Evolutionary conservation across 495 filamentous ascomycete species (phyloP).

Genomic region (Penicillium parvum): DNA sequence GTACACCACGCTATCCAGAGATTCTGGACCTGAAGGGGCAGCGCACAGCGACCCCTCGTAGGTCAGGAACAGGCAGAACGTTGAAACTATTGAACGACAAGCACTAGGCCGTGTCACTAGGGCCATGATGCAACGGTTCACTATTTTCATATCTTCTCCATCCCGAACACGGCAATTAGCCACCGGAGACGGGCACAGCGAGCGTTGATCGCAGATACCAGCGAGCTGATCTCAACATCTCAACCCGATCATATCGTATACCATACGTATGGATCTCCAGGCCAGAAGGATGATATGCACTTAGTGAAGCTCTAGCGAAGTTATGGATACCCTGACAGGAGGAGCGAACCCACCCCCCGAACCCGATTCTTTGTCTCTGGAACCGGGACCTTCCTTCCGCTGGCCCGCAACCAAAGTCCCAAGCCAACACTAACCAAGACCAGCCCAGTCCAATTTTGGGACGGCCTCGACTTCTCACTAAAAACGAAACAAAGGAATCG

Average conservation of each 20-base stretch:
- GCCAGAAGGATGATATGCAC: conserved; percentile 1
- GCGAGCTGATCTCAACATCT: too few species aligned
- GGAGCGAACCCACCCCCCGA: background rate
- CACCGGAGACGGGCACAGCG: too few species aligned
- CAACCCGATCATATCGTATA: too few species aligned
- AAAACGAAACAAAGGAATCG: conserved; percentile 13
- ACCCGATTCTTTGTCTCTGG: conserved; percentile 10
- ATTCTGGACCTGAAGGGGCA: conserved; percentile 4
- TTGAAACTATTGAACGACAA: conserved; percentile 11
- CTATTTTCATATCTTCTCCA: background rate
- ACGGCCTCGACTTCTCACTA: too few species aligned
- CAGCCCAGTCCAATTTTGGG: conserved; percentile 7
- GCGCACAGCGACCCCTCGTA: conserved; percentile 7
- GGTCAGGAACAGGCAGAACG: conserved; percentile 2
- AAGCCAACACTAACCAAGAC: too few species aligned
- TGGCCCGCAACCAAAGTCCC: background rate
- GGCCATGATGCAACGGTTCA: background rate
- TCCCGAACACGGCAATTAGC: background rate
- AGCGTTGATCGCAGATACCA: too few species aligned
- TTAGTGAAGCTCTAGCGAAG: background rate
- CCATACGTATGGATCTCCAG: too few species aligned
- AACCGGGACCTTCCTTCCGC: conserved; percentile 6
- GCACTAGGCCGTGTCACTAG: background rate
- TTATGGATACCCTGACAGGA: conserved; percentile 7
- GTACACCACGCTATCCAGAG: background rate